A percentile compares a stretch with the other conserved stretches of the same genome.
phyloP scores from a whole-genome alignment of 2,329 filamentous ascomycete species.

The Xylariales sp. region DNA sequence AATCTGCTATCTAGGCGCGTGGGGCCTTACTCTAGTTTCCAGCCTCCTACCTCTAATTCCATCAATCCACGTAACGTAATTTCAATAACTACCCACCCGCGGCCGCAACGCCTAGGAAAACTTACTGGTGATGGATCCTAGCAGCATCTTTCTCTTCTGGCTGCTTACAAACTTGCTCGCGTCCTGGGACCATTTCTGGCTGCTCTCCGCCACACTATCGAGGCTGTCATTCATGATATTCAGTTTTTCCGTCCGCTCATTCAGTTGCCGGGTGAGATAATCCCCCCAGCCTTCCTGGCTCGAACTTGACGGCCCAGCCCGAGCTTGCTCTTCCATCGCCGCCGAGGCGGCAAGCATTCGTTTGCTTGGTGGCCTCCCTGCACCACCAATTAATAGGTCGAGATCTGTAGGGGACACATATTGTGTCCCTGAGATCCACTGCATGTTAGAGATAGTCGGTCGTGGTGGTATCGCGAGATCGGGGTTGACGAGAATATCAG shows the following conservation, averaged over 20 bases:
- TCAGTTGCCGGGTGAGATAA: conserved; percentile 87
- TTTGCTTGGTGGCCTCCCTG: conserved; percentile 88
- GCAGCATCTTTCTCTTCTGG: conserved; percentile 87
- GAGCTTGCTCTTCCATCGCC: conserved; percentile 74
- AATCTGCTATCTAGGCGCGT: not conserved
- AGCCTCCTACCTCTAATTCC: not conserved
- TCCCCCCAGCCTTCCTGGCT: conserved; percentile 75
- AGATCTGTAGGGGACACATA: conserved; percentile 88
- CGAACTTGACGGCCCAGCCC: conserved; percentile 51
- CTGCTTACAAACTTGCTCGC: conserved; percentile 86
- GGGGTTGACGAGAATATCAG: conserved; percentile 85
- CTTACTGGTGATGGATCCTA: conserved; percentile 75
- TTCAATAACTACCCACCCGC: not conserved
- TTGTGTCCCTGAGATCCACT: conserved; percentile 97
- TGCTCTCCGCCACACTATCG: conserved; percentile 83
- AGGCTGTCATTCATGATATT: conserved; percentile 86
- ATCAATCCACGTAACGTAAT: not conserved
- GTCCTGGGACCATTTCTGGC: conserved; percentile 85
- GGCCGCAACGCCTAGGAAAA: conserved; percentile 52
- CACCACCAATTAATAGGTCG: conserved; percentile 89
- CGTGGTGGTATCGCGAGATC: conserved; percentile 78
- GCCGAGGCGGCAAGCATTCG: conserved; percentile 85
- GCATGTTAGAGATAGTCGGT: conserved; percentile 92
- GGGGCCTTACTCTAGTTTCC: not conserved
- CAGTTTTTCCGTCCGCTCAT: conserved; percentile 90